These are phyloP conservation scores for Rusavskia elegans DNA, from an alignment of 495 filamentous ascomycete species.

Conservation along the genomic window DNA sequence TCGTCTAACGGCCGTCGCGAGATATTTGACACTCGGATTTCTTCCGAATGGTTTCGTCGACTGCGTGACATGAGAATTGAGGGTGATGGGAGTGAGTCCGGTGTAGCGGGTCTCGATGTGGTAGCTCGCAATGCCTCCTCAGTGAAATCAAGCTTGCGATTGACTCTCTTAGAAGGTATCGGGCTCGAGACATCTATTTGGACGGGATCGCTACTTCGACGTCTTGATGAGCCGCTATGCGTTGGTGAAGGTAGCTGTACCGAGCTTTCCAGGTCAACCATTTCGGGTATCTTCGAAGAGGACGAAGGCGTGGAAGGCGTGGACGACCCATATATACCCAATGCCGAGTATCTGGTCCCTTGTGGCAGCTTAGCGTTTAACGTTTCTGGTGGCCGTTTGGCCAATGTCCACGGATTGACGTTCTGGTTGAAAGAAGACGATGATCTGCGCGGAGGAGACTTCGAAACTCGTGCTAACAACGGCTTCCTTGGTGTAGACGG, in stretches of 20 bases:
- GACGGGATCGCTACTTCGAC: no score
- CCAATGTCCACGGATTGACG: constrained; percentile 9
- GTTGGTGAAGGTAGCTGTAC: no score
- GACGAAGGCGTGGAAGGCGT: neutral
- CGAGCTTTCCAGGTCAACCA: no score
- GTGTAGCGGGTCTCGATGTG: neutral
- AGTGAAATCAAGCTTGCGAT: constrained; percentile 5
- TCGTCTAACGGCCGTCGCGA: no score
- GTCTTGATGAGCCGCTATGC: no score
- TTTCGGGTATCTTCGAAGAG: neutral
- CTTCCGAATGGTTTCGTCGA: neutral
- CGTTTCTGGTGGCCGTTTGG: constrained; percentile 6
- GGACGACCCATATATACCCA: constrained; percentile 4
- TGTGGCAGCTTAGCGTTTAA: constrained; percentile 1
- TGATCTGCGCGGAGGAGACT: neutral
- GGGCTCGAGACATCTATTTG: neutral
- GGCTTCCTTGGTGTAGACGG: neutral
- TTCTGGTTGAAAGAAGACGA: neutral
- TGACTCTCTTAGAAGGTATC: neutral
- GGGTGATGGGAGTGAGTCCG: constrained; percentile 6
- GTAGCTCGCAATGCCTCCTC: neutral
- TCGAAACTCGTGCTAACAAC: neutral
- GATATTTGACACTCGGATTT: neutral
- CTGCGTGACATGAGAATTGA: constrained; percentile 3
- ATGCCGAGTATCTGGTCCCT: constrained; percentile 4